A percentile compares a stretch with the other conserved stretches of the same genome.
Conservation (phyloP, 441 rosid species). For the Croton laevigatus region DNA sequence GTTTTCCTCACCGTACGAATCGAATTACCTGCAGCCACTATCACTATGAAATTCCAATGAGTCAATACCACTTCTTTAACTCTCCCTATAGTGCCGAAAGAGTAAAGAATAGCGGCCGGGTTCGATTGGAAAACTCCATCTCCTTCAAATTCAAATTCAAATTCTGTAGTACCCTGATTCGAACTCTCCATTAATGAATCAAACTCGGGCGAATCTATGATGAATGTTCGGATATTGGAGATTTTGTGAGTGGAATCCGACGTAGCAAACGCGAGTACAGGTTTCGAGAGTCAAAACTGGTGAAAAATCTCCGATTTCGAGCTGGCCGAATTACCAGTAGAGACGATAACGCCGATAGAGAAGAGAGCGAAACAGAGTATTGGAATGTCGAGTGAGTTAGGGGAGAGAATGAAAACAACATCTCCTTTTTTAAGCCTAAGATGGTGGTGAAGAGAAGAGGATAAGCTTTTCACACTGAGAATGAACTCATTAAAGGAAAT, state of each 20-base stretch:
- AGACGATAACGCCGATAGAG: slow-evolving; percentile 53
- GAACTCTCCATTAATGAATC: slow-evolving; percentile 34
- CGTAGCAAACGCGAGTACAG: slow-evolving; percentile 47
- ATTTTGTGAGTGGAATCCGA: slow-evolving; percentile 35
- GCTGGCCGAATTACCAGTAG: slow-evolving; percentile 49
- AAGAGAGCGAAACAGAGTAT: slow-evolving; percentile 50
- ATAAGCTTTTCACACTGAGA: slow-evolving; percentile 26
- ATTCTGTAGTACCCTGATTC: not conserved
- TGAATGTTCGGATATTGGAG: slow-evolving; percentile 24
- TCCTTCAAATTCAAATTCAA: too few species aligned
- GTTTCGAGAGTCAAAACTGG: slow-evolving; percentile 42
- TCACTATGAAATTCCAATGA: slow-evolving; percentile 41
- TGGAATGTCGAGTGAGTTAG: slow-evolving; percentile 44
- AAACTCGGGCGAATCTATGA: slow-evolving; percentile 43
- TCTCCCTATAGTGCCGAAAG: slow-evolving; percentile 63
- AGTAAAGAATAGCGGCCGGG: slow-evolving; percentile 57
- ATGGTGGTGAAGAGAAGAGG: slow-evolving; percentile 31
- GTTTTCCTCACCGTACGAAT: slow-evolving; percentile 26
- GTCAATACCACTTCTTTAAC: slow-evolving; percentile 55
- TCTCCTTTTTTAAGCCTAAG: slow-evolving; percentile 43
- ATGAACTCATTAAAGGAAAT: slow-evolving; percentile 40
- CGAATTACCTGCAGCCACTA: slow-evolving; percentile 28
- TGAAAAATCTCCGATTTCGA: slow-evolving; percentile 37
- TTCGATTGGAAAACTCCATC: slow-evolving; percentile 41
- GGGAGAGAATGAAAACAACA: slow-evolving; percentile 41